These are phyloP conservation scores for Ceratopteris richardii DNA, from an alignment of 75 land plant genomes.

Conservation along the genomic window DNA sequence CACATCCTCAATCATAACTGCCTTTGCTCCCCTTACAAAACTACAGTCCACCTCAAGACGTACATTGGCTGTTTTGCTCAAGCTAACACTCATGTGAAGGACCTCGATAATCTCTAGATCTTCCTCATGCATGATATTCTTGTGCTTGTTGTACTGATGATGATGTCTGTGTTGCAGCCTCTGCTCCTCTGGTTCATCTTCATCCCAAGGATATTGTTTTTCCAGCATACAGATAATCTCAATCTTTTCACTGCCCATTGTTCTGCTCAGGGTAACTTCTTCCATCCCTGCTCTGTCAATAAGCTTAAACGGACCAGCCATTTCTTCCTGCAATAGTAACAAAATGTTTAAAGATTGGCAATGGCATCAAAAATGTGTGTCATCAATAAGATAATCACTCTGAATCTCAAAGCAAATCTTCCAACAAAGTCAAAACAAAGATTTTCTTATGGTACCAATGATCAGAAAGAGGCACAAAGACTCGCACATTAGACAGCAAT, in stretches of 20 bases:
- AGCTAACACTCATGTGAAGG: conserved; percentile 15
- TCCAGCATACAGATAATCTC: conserved; percentile 13
- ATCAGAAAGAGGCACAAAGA: no score
- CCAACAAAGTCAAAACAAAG: no score
- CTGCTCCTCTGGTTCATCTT: conserved; percentile 13
- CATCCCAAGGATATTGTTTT: conserved; percentile 10
- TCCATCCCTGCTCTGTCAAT: conserved; percentile 18
- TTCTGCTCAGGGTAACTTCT: conserved; percentile 22
- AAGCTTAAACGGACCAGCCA: conserved; percentile 19
- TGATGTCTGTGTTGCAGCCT: no score
- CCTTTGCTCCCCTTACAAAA: background rate
- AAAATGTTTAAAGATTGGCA: no score
- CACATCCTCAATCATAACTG: background rate
- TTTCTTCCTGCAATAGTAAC: no score
- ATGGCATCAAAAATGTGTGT: no score
- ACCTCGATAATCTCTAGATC: conserved; percentile 10
- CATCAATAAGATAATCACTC: no score
- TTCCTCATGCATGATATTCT: conserved; percentile 10
- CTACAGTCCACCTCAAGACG: conserved; percentile 20
- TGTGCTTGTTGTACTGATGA: conserved; percentile 12
- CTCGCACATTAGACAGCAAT: no score
- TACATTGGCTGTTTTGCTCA: conserved; percentile 21
- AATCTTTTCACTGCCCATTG: conserved; percentile 25
- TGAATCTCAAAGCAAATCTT: no score
- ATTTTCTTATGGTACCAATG: no score